Base-by-base conservation (phyloP, 495 filamentous ascomycete species). In the Neurospora sp. region DNA sequence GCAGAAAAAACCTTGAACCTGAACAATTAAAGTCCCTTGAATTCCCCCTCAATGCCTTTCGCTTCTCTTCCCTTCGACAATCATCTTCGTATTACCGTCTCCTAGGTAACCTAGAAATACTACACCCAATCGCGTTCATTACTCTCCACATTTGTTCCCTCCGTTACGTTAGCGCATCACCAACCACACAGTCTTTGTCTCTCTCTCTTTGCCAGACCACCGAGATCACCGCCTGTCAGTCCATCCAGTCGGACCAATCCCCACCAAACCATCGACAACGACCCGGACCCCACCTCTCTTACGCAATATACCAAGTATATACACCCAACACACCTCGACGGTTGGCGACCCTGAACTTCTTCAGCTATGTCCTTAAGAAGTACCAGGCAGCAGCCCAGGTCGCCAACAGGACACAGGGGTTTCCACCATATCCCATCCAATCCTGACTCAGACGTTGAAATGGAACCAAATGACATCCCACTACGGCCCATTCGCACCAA, bases 401-500 rank as follows among this genome's bases (percentile, higher is more conserved):
- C 79, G 8, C 78, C 79, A 27, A 31, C 48, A 7, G 48, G 48
- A 10, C 48, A 59, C 10, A 14, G 48, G 20, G 48, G 48, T 7
- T 59, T 59, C 48, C 22, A 4, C 10, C 22, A 27, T 27, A 59
- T 59, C 48, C 48, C 48, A 1, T 59, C 48, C 48, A 59, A 20
- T 3, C 22, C 48, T 27, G 22, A 20, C 20, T 59, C 48, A 2
- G 48, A 59, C 10, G 10, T 65, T 73, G 83, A 85, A 39, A 79
- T 79, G 75, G 75, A 80, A 59, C 48, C 20, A 2, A 59, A 59
- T 69, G 85, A 83, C 45, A 89, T 89, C 44, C 87, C 87, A 65
- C 81, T 90, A 39, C 83, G 82, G 12, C 80, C 79, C 40, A 80
- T 90, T 71, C 80, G 77, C 68, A 87, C 84, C 76, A 86, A 82